Evolutionary conservation across 805 yeast genomes (phyloP).

Genomic region (Zygosaccharomyces kombuchaensis): DNA sequence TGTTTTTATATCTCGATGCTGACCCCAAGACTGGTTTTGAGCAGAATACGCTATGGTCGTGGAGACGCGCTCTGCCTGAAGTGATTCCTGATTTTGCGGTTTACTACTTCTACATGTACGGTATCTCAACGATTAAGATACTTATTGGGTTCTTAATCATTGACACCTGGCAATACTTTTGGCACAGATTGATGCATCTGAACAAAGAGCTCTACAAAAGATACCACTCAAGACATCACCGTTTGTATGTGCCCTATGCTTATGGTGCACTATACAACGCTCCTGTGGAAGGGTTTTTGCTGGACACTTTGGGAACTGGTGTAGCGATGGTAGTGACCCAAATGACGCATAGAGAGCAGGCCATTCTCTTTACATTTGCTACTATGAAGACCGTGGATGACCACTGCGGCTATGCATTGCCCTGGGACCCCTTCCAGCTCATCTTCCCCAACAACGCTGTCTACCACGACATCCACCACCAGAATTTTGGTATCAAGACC

Average conservation of each 20-base stretch:
- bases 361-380: conserved; percentile 74
- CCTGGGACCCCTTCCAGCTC: conserved; percentile 85
- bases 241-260: conserved; percentile 93
- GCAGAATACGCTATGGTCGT: conserved; percentile 43
- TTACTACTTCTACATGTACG: conserved; percentile 55
- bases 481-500: conserved; percentile 87
- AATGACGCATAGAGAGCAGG: conserved; percentile 71
- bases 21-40: conserved; percentile 51
- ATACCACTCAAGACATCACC: conserved; percentile 92
- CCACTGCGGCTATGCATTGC: conserved; percentile 96
- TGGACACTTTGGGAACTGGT: conserved; percentile 93
- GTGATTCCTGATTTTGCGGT: conserved; percentile 47
- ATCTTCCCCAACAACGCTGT: conserved; percentile 93
- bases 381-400: conserved; percentile 97
- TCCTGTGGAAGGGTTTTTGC: conserved; percentile 86
- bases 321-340: conserved; percentile 61
- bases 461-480: conserved; percentile 97
- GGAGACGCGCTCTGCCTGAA: conserved; percentile 33
- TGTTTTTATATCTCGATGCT: conserved; percentile 54
- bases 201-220: conserved; percentile 69
- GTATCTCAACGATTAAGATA: conserved; percentile 56
- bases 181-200: conserved; percentile 85
- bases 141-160: conserved; percentile 63
- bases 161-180: conserved; percentile 93
- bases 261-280: conserved; percentile 94